Conservation (phyloP, 176 grass and related monocot species). For the Carex scoparia region DNA sequence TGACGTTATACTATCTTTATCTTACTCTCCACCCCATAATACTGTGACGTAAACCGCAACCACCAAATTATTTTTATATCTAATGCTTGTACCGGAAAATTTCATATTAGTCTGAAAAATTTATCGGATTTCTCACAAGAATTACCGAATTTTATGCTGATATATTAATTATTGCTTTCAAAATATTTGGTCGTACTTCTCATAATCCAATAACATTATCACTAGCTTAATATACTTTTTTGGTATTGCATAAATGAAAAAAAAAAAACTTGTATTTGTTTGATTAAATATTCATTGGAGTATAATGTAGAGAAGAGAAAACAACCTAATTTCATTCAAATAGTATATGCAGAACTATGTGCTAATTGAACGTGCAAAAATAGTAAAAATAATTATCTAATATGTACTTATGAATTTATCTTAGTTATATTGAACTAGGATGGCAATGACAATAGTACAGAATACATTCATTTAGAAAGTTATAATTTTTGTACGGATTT, state of each 20-base stretch:
- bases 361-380: no score
- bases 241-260: not conserved
- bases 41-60: not conserved
- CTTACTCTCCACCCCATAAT: not conserved
- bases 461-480: not conserved
- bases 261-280: not conserved
- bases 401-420: not conserved
- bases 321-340: not conserved
- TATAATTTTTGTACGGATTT: not conserved
- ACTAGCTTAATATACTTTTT: no score
- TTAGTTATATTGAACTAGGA: not conserved
- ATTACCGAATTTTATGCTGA: not conserved
- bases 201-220: not conserved
- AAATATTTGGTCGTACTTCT: not conserved
- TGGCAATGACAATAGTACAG: not conserved
- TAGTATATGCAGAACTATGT: no score
- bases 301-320: not conserved
- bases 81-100: slow-evolving; percentile 3
- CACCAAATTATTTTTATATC: not conserved
- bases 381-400: no score
- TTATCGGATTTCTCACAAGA: not conserved
- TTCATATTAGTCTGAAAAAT: not conserved
- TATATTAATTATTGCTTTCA: not conserved
- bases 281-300: not conserved
- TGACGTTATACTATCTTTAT: not conserved